Evolutionary conservation across 106 monocot genomes (phyloP).

Genomic region (Posidonia australis): DNA sequence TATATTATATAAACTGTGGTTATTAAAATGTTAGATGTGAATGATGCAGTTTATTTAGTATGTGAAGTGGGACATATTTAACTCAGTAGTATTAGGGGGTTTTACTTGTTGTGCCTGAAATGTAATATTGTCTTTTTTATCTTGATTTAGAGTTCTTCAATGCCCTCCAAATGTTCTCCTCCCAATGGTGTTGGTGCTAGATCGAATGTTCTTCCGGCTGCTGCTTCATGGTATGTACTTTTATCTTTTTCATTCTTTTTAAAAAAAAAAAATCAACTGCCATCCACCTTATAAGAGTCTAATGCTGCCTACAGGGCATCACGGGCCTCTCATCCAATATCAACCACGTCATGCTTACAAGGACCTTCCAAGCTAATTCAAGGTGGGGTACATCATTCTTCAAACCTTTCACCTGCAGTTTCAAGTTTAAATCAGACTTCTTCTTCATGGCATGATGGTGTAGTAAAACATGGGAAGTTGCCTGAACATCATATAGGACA

Average conservation of each 20-base stretch:
- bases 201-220: constrained; percentile 40
- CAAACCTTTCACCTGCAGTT: constrained; percentile 17
- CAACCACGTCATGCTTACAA: constrained; percentile 16
- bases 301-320: constrained; percentile 28
- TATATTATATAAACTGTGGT: neutral
- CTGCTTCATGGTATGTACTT: constrained; percentile 53
- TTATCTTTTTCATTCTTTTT: constrained; percentile 8
- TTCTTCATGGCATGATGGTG: constrained; percentile 39
- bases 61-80: neutral
- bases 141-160: constrained; percentile 19
- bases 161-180: constrained; percentile 28
- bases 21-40: neutral
- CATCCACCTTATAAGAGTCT: neutral
- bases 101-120: neutral
- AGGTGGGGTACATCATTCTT: constrained; percentile 12
- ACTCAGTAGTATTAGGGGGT: neutral
- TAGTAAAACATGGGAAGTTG: constrained; percentile 7
- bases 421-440: constrained; percentile 14
- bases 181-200: constrained; percentile 15
- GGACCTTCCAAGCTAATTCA: constrained; percentile 20
- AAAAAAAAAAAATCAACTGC: neutral
- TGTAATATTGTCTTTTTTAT: neutral
- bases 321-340: constrained; percentile 15
- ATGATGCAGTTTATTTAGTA: neutral
- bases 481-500: constrained; percentile 2